Conservation (phyloP, 768 basidiomycete species). For the Artomyces pyxidatus region DNA sequence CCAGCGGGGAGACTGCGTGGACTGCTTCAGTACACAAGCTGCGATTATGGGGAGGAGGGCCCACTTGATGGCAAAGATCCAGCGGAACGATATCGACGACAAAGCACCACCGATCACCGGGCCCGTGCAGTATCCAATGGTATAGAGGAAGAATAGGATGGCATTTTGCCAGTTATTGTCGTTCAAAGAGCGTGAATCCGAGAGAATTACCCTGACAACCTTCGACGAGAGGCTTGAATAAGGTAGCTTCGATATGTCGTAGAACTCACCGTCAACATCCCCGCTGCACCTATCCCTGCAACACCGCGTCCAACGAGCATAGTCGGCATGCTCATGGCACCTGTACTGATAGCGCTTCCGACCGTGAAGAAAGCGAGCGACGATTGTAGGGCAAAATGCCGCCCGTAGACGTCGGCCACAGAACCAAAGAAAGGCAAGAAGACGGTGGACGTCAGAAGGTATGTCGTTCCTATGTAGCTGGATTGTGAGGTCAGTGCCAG, state of each 20-base stretch:
- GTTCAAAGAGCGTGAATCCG: slow-evolving; percentile 36
- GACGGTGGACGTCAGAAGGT: slow-evolving; percentile 43
- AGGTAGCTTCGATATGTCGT: neutral
- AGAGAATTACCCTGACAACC: slow-evolving; percentile 31
- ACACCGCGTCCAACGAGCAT: slow-evolving; percentile 39
- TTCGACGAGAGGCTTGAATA: slow-evolving; percentile 8
- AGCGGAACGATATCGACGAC: slow-evolving; percentile 34
- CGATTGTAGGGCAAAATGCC: slow-evolving; percentile 38
- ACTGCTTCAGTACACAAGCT: neutral
- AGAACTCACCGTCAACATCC: slow-evolving; percentile 28
- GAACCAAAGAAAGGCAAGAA: slow-evolving; percentile 45
- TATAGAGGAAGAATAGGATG: slow-evolving; percentile 35
- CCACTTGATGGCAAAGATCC: slow-evolving; percentile 51
- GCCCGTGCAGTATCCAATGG: slow-evolving; percentile 34
- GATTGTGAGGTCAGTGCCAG: neutral
- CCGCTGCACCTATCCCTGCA: slow-evolving; percentile 42
- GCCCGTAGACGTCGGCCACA: slow-evolving; percentile 42
- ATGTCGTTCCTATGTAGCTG: slow-evolving; percentile 43
- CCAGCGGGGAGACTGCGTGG: slow-evolving; percentile 31
- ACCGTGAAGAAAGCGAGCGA: slow-evolving; percentile 37
- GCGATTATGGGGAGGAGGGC: slow-evolving; percentile 10
- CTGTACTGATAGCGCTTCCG: slow-evolving; percentile 41
- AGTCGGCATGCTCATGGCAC: slow-evolving; percentile 36
- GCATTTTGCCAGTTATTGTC: slow-evolving; percentile 35
- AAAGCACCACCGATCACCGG: slow-evolving; percentile 39